Conservation (phyloP, 2,329 filamentous ascomycete species). For the Botryotinia convoluta region DNA sequence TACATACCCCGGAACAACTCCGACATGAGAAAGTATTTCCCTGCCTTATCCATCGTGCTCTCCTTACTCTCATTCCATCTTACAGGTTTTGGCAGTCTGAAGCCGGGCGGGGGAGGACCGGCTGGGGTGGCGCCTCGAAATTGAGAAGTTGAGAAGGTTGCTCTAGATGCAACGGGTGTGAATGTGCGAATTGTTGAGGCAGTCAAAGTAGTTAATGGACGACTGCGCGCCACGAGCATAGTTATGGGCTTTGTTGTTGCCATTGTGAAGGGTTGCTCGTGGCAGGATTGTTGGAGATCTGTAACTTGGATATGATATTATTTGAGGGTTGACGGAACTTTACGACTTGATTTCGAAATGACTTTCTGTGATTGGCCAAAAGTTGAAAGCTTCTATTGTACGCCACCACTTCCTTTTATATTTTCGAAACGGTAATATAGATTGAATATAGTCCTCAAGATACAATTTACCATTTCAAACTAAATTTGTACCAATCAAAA, state of each 20-base stretch:
- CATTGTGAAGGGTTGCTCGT: slow-evolving; percentile 38
- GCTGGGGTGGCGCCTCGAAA: slow-evolving; percentile 59
- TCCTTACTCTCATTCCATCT: slow-evolving; percentile 81
- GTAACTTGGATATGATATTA: slow-evolving; percentile 9
- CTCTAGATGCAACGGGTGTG: slow-evolving; percentile 26
- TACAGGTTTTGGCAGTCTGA: slow-evolving; percentile 70
- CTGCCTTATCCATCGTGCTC: slow-evolving; percentile 74
- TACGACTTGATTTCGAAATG: slow-evolving; percentile 16
- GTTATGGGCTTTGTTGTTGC: slow-evolving; percentile 40
- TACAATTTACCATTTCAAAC: background rate
- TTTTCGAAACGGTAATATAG: background rate
- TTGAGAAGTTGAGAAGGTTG: slow-evolving; percentile 35
- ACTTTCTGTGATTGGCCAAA: slow-evolving; percentile 17
- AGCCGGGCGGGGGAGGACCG: slow-evolving; percentile 75
- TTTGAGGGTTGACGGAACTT: slow-evolving; percentile 23
- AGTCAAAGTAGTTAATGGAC: slow-evolving; percentile 34
- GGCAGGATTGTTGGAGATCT: slow-evolving; percentile 32
- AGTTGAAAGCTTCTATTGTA: slow-evolving; percentile 11
- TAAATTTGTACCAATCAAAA: background rate
- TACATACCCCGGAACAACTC: slow-evolving; percentile 99
- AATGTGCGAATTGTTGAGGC: slow-evolving; percentile 31
- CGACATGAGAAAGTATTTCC: slow-evolving; percentile 91
- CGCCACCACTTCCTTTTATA: slow-evolving; percentile 5
- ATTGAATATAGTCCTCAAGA: background rate
- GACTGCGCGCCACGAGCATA: slow-evolving; percentile 40